phyloP scores from a whole-genome alignment of 2,329 filamentous ascomycete species.

The Cadophora gregata region DNA sequence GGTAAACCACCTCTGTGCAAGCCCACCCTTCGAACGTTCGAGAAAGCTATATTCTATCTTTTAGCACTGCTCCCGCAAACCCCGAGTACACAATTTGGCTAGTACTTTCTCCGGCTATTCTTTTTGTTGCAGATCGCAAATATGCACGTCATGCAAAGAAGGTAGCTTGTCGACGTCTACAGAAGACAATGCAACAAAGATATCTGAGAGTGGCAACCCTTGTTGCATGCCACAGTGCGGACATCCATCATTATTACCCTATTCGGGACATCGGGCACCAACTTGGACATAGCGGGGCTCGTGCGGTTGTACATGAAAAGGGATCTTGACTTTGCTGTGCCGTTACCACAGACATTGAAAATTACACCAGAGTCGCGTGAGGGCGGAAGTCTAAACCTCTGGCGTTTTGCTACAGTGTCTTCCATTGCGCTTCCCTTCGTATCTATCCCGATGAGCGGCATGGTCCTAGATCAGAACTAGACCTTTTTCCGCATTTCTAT shows the following conservation, averaged over 20 bases:
- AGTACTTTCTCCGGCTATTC: background rate
- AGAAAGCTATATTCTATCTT: background rate
- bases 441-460: background rate
- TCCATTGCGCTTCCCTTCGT: background rate
- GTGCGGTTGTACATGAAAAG: background rate
- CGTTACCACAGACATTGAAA: background rate
- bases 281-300: background rate
- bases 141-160: constrained; percentile 13
- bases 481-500: background rate
- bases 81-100: background rate
- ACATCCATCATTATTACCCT: background rate
- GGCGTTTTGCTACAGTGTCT: background rate
- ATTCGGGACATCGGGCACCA: background rate
- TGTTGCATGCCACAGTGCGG: background rate
- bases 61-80: background rate
- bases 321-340: background rate
- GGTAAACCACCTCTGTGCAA: background rate
- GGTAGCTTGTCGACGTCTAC: background rate
- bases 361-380: background rate
- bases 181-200: background rate
- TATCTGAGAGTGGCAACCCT: background rate
- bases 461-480: background rate
- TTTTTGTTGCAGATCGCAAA: constrained; percentile 12
- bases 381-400: background rate
- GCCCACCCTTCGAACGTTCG: background rate